Evolutionary conservation across 139 green algal genomes (phyloP).

Genomic region (Coccomyxa sp.): DNA sequence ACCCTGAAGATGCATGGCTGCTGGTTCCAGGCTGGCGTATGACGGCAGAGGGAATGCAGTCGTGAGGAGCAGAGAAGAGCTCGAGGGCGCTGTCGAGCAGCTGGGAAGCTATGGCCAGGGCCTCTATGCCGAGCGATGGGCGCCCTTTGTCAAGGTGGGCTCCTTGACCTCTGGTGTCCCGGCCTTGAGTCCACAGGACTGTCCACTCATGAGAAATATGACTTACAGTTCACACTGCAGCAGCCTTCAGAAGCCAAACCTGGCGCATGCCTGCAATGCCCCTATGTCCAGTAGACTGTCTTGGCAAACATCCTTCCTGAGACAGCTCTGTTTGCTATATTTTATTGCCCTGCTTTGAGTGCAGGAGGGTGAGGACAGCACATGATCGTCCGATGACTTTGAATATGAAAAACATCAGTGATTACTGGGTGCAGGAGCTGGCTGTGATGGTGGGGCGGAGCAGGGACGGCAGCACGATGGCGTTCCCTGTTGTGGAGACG

Average conservation of each 20-base stretch:
- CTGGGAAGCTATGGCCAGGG: constrained; percentile 74
- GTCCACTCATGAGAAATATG: no score
- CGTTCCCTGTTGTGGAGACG: constrained; percentile 92
- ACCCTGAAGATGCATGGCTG: no score
- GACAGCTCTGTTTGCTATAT: no score
- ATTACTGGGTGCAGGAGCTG: constrained; percentile 51
- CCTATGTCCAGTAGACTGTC: no score
- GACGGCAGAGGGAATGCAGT: constrained; percentile 92
- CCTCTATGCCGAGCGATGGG: constrained; percentile 94
- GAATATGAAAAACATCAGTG: constrained; percentile 5
- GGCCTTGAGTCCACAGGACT: no score
- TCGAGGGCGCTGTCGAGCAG: constrained; percentile 54
- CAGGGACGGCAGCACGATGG: constrained; percentile 39
- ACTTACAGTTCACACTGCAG: no score
- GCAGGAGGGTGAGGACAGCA: no score
- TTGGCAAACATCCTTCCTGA: no score
- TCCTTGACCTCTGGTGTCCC: constrained; percentile 14
- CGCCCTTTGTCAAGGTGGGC: constrained; percentile 70
- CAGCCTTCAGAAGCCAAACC: no score
- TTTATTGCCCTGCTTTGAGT: no score
- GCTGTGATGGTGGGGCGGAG: constrained; percentile 69
- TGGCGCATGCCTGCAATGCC: no score
- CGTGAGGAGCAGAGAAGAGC: constrained; percentile 44
- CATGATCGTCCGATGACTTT: no score
- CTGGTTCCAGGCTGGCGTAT: constrained; percentile 70